Evolutionary conservation across 176 grass and related monocot species (phyloP), one percentile per base, ranked within the genome.

Genomic region (Oryza coarctata): DNA sequence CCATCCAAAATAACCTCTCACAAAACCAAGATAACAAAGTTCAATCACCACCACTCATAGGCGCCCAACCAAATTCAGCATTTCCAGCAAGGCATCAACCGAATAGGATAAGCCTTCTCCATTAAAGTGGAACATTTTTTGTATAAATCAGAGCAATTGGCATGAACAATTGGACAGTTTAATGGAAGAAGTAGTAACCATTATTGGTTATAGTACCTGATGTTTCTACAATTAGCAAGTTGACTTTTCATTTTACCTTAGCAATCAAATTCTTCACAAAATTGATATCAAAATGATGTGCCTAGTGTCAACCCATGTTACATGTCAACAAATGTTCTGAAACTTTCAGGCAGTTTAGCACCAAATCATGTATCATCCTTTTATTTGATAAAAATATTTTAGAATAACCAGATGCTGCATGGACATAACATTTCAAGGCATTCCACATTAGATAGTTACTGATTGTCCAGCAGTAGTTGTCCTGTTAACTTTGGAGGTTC

Each of bases 401-500:
- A 71, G 2, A 70, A 70, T 69, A 31, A 80, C 52, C 17, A 60
- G 45, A 8, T 22, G 29, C 61, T 52, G 44, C 27, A 49, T 3
- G 10, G 5, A 35, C 33, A 60, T 75, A 31, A 63, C 40, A 76
- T 38, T 80, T 81, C 23, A 89, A 64, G 31, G 63, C 41, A 76
- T 3, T 75, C 50, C 31, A 85, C 27, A 23, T 12, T 57, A 18
- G 55, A 69, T 80, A 81, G 45, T 70, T 76, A 25, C 50, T 68
- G 72, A 71, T 45, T 50, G 68, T 13, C 32, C 60, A 81, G 15
- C 63, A 75, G 52, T 14, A 40, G 57, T 63, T 73, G 63, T 23
- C 32, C 73, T 78, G 34, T 72, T 39, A 32, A 68, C 36, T 68
- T 68, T 73, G 44, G 36, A 79, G 28, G 58, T 83, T 68, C 28